Evolutionary conservation across 306 rosid species (phyloP).

Genomic region (Pyrus communis): DNA sequence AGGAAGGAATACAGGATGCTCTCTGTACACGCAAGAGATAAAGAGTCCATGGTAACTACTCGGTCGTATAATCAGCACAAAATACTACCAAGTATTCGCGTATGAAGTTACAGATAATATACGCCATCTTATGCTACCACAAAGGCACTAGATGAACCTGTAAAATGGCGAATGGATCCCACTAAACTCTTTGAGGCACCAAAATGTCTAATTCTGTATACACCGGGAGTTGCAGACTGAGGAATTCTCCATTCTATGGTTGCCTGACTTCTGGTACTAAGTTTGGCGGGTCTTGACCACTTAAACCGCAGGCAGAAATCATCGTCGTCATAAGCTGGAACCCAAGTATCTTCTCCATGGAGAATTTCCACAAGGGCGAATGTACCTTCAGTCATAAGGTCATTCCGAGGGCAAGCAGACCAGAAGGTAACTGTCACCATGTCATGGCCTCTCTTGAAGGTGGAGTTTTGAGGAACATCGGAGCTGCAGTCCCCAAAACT

Average conservation of each 20-base stretch:
- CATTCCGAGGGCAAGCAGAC: conserved; percentile 91
- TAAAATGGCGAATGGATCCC: conserved; percentile 66
- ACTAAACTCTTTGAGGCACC: conserved; percentile 70
- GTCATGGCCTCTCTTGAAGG: conserved; percentile 52
- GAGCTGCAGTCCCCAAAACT: conserved; percentile 61
- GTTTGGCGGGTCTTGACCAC: conserved; percentile 71
- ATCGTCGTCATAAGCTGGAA: conserved; percentile 80
- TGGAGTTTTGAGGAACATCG: conserved; percentile 60
- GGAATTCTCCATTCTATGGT: conserved; percentile 91
- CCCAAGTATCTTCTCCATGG: conserved; percentile 50
- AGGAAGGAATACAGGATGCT: not conserved
- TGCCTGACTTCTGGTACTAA: conserved; percentile 60
- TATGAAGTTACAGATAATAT: not conserved
- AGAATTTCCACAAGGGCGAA: conserved; percentile 75
- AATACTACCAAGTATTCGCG: not conserved
- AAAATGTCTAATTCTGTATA: conserved; percentile 68
- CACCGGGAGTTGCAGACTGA: conserved; percentile 45
- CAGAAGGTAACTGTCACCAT: conserved; percentile 59
- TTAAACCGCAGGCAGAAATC: conserved; percentile 80
- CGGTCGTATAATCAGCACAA: not conserved
- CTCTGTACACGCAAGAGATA: not conserved
- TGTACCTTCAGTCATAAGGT: conserved; percentile 91
- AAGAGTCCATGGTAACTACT: not conserved
- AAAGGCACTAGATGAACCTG: conserved; percentile 78
- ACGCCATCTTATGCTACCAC: conserved; percentile 36